Base-by-base conservation (phyloP, 345 rosid species). In the Stellera chamaejasme region DNA sequence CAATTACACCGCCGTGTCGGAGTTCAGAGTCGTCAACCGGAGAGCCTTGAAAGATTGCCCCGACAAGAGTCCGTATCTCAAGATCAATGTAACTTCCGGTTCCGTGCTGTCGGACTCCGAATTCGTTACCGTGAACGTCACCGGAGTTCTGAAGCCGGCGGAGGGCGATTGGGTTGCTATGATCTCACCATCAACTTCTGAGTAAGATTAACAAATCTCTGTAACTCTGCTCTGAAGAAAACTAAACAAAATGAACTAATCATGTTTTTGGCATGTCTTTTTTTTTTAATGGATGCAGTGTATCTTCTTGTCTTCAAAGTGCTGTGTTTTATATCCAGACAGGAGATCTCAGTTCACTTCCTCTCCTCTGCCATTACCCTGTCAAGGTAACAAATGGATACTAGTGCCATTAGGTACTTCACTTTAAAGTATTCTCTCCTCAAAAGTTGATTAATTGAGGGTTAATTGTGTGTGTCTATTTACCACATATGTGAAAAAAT, bases 311-410 rank as follows among this genome's bases (percentile, higher is more conserved):
- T 75, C 74, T 63, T 11, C 13, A 43, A 0, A 75, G 46, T 1
- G 66, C 58, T 47, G 42, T 54, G 50, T 43, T 60, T 3, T 85
- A 85, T 56, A 11, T 66, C n/a, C 77, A 84, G 55, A 81, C 91
- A 0, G 91, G 91, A 39, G 91, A 81, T 61, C 43, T 63, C 0
- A 73, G 77, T 50, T 1, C 43, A 13, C 82, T 84, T 44, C 91
- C 91, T 27, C 83, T 84, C 0, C 91, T 81, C 27, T 81, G 91
- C 69, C 87, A 81, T 54, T 84, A 84, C 70, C 91, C 91, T 28
- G 91, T 84, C 10, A 81, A 81, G 91, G 91, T 81, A 72, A 27
- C 27, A 16, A 10, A 10, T 10, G 28, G 13, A 11, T 15, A 49
- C 11, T 7, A 16, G 23, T 48, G 11, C 9, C 1, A 19, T 19